These are phyloP conservation scores for Paraleonurus japonicus DNA, from an alignment of 257 asterid genomes.

Conservation along the genomic window DNA sequence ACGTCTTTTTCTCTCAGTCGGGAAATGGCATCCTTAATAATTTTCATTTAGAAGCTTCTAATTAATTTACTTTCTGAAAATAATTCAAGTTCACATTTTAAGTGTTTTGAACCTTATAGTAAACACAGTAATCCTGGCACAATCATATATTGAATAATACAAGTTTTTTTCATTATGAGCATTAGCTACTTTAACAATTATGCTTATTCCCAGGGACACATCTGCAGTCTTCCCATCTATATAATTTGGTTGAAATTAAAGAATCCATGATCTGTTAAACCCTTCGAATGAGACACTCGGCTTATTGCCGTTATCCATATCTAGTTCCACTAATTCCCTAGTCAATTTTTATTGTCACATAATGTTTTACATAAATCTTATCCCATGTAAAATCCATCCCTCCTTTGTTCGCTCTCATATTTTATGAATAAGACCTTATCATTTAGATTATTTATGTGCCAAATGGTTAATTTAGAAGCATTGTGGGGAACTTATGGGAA, in stretches of 20 bases:
- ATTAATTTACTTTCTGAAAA: not conserved
- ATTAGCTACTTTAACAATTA: not conserved
- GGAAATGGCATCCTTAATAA: not conserved
- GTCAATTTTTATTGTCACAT: not conserved
- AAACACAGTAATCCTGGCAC: slow-evolving; percentile 9
- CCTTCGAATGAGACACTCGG: not conserved
- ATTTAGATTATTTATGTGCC: not conserved
- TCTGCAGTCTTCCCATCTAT: too few species aligned
- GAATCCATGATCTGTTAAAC: not conserved
- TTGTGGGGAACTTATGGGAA: not conserved
- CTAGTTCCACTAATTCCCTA: not conserved
- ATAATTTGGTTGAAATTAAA: slow-evolving; percentile 6
- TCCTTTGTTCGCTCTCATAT: not conserved
- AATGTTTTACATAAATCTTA: not conserved
- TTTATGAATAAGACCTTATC: not conserved
- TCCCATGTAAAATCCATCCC: not conserved
- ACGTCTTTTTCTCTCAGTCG: slow-evolving; percentile 13
- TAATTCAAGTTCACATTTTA: slow-evolving; percentile 15
- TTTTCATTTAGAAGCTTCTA: not conserved
- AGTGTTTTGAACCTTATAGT: slow-evolving; percentile 9
- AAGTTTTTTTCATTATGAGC: not conserved
- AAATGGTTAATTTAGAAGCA: not conserved
- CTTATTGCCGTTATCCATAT: not conserved
- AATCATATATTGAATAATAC: slow-evolving; percentile 2
- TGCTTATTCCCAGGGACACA: not conserved